Conservation (phyloP, 371 early-diverging fungal genomes). For the Blastocladiella emersonii region DNA sequence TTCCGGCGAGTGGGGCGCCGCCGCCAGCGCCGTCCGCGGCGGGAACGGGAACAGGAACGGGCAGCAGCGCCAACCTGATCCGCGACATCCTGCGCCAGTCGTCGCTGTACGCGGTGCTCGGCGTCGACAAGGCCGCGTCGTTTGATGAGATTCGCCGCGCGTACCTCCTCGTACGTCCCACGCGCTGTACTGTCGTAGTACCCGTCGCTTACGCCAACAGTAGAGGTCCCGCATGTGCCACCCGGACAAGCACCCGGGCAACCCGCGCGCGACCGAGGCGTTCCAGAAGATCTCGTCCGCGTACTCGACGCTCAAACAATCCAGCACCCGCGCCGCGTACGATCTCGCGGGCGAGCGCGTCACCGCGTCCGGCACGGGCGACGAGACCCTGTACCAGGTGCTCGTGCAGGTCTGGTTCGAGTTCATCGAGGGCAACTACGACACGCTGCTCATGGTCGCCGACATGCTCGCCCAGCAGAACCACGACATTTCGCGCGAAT, state of each 20-base stretch:
- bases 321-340: neutral
- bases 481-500: neutral
- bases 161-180: neutral
- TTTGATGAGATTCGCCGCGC: conserved; percentile 2
- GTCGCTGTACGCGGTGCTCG: neutral
- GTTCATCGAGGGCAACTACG: conserved; percentile 1
- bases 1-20: too few species aligned
- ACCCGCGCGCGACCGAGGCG: conserved; percentile 1
- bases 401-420: conserved; percentile 4
- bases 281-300: neutral
- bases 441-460: neutral
- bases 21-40: too few species aligned
- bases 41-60: too few species aligned
- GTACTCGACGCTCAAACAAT: neutral
- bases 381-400: neutral
- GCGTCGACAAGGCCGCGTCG: neutral
- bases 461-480: neutral
- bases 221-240: neutral
- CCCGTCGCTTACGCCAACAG: neutral
- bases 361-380: neutral
- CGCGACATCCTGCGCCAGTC: neutral
- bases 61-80: too few species aligned
- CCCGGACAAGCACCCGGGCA: conserved; percentile 4
- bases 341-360: neutral
- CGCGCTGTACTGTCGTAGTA: neutral